Evolutionary conservation across 768 basidiomycete species (phyloP).

Genomic region (Russula earlei): DNA sequence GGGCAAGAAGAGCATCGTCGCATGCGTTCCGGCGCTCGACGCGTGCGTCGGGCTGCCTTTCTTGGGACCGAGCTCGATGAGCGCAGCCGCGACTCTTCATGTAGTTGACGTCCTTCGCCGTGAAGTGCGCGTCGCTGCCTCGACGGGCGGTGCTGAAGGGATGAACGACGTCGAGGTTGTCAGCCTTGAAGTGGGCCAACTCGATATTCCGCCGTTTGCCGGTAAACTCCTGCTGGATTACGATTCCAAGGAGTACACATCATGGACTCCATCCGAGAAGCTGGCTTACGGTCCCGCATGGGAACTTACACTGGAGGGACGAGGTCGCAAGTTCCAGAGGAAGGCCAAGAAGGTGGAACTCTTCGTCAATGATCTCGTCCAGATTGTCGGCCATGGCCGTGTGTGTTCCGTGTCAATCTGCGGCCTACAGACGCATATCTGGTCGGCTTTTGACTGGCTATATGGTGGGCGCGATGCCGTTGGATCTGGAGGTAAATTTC

Average conservation of each 20-base stretch:
- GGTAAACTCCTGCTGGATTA: slow-evolving; percentile 31
- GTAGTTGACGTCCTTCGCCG: too few species aligned
- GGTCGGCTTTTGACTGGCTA: slow-evolving; percentile 45
- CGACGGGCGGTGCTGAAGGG: slow-evolving; percentile 43
- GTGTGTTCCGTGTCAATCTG: too few species aligned
- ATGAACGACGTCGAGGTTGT: slow-evolving; percentile 64
- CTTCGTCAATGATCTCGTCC: too few species aligned
- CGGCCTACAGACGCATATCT: slow-evolving; percentile 38
- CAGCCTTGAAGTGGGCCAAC: slow-evolving; percentile 62
- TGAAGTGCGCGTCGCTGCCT: too few species aligned
- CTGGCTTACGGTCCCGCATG: slow-evolving; percentile 65
- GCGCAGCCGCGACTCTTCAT: too few species aligned
- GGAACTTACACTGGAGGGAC: slow-evolving; percentile 36
- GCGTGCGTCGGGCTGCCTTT: slow-evolving; percentile 70
- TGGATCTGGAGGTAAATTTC: slow-evolving; percentile 65
- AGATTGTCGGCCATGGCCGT: too few species aligned
- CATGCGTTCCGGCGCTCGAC: slow-evolving; percentile 68
- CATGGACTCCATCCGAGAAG: slow-evolving; percentile 69
- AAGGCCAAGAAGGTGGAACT: too few species aligned
- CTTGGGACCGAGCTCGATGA: too few species aligned
- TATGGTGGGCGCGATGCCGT: slow-evolving; percentile 61
- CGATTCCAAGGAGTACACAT: slow-evolving; percentile 37
- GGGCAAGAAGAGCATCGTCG: slow-evolving; percentile 42
- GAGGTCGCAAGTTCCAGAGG: too few species aligned
- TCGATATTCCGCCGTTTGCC: slow-evolving; percentile 25